phyloP scores from a whole-genome alignment of 352 stramenopile species.

The Halophytophthora batemanensis region DNA sequence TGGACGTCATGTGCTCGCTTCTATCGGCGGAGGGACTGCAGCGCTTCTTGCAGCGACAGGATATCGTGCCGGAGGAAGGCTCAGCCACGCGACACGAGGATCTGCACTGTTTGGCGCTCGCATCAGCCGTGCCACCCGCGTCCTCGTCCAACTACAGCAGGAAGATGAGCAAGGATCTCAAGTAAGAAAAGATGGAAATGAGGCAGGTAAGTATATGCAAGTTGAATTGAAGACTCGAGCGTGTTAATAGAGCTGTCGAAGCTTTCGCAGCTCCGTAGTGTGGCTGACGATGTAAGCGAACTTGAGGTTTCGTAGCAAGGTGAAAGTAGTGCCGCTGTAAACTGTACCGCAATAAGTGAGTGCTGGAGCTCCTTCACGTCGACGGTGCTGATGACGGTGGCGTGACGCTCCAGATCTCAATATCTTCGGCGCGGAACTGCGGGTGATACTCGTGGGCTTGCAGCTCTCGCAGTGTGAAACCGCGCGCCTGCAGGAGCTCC shows the following conservation, averaged over 20 bases:
- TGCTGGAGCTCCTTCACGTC: too few relatives aligned
- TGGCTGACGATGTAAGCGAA: too few relatives aligned
- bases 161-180: background rate
- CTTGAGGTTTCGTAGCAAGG: too few relatives aligned
- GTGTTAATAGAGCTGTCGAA: background rate
- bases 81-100: conserved; percentile 46
- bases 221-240: background rate
- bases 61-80: conserved; percentile 37
- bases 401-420: conserved; percentile 85
- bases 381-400: conserved; percentile 1
- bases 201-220: background rate
- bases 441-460: conserved; percentile 61
- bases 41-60: conserved; percentile 55
- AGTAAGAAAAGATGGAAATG: conserved; percentile 7
- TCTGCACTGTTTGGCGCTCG: conserved; percentile 47
- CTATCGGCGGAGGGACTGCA: conserved; percentile 66
- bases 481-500: conserved; percentile 47
- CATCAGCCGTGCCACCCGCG: conserved; percentile 25
- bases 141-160: conserved; percentile 8
- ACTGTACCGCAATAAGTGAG: too few relatives aligned
- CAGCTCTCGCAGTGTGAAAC: conserved; percentile 56
- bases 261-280: background rate
- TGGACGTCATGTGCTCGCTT: conserved; percentile 81
- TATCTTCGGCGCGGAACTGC: conserved; percentile 77
- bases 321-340: too few relatives aligned